These are phyloP conservation scores for Symbiotaphrina buchneri DNA, from an alignment of 495 filamentous ascomycete genomes.

Conservation along the genomic window DNA sequence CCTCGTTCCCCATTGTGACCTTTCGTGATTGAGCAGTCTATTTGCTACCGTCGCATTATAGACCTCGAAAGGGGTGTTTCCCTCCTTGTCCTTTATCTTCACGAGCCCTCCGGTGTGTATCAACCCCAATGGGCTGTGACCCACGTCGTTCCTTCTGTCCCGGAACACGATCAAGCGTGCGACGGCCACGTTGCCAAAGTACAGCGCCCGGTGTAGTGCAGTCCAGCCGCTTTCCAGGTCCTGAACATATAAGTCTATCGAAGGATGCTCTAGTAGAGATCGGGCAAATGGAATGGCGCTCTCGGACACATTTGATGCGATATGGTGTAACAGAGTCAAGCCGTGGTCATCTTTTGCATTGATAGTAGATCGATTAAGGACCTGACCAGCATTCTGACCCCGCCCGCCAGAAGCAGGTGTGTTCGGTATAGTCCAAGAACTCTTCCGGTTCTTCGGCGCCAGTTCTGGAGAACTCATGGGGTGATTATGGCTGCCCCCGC, in stretches of 20 bases:
- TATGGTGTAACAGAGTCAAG: constrained; percentile 66
- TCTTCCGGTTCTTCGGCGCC: constrained; percentile 18
- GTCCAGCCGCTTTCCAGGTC: constrained; percentile 94
- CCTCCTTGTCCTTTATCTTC: constrained; percentile 88
- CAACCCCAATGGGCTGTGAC: constrained; percentile 20
- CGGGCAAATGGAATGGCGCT: constrained; percentile 48
- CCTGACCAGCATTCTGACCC: constrained; percentile 7
- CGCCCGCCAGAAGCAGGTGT: constrained; percentile 5
- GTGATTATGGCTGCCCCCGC: constrained; percentile 27
- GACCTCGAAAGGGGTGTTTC: constrained; percentile 82
- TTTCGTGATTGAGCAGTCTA: constrained; percentile 12
- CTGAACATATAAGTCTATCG: constrained; percentile 67
- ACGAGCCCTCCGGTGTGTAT: constrained; percentile 42
- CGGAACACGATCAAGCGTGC: constrained; percentile 58
- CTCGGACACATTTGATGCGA: constrained; percentile 47
- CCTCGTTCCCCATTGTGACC: constrained; percentile 14
- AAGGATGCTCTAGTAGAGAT: constrained; percentile 56
- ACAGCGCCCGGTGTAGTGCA: constrained; percentile 75
- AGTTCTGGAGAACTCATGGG: constrained; percentile 25
- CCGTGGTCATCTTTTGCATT: constrained; percentile 64
- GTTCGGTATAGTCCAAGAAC: constrained; percentile 10
- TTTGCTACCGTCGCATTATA: constrained; percentile 64
- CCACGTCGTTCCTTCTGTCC: constrained; percentile 41
- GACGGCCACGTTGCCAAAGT: constrained; percentile 76
- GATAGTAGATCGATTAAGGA: constrained; percentile 43